Conservation (phyloP, 2,329 filamentous ascomycete genomes). For the Aspergillus pseudonomiae region DNA sequence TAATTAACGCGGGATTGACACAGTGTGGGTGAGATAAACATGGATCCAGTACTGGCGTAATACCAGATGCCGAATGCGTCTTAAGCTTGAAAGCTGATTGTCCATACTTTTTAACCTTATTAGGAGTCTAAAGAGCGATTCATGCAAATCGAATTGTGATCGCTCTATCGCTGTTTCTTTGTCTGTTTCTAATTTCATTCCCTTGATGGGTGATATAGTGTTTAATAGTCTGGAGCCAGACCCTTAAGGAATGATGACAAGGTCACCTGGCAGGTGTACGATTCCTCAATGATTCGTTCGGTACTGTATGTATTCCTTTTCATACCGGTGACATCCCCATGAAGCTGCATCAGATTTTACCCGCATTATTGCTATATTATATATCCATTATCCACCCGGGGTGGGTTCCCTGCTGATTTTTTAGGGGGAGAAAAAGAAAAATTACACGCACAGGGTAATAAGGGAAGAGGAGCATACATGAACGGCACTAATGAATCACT, state of each 20-base stretch:
- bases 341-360: neutral
- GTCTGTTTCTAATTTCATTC: neutral
- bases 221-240: neutral
- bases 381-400: neutral
- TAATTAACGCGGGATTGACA: neutral
- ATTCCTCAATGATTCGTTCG: neutral
- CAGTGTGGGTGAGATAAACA: neutral
- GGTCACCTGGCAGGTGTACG: neutral
- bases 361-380: neutral
- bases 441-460: neutral
- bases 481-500: neutral
- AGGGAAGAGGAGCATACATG: neutral
- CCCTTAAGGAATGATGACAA: neutral
- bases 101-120: conserved; percentile 2
- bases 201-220: neutral
- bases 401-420: neutral
- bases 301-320: neutral
- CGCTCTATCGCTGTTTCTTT: neutral
- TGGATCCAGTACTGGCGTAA: conserved; percentile 5
- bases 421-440: neutral
- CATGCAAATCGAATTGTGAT: neutral
- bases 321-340: neutral
- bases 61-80: conserved; percentile 6
- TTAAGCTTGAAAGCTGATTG: conserved; percentile 4
- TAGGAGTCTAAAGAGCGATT: neutral